Evolutionary conservation across 2,329 filamentous ascomycete species (phyloP), one percentile per base, ranked within the genome.

Genomic region (Aspergillus luchuensis): DNA sequence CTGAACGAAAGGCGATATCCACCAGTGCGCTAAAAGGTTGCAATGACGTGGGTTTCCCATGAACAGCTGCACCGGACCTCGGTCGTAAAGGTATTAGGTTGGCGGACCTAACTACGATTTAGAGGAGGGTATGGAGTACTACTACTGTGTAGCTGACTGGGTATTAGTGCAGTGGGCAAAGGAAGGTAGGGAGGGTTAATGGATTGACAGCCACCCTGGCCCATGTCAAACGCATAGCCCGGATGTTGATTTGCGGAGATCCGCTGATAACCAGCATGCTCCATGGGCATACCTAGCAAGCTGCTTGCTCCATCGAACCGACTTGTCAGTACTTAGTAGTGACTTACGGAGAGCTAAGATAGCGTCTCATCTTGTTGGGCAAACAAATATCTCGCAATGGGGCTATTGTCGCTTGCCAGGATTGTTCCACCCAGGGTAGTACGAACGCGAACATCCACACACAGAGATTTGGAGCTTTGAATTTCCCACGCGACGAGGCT

Each of bases 31-130:
- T 49, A 30, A 36, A 19, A 15, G 45, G 45, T 50, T 38, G 30
- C 30, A 28, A 28, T 52, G 28, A 57, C 55, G 50, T 54, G 50
- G 57, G 41, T 30, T 52, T 30, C 13, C 49, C 50, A 41, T 49
- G 17, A 50, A 50, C 28, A 48, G n/a, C 48, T 38, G 28, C 43
- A 21, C 52, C 56, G 52, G 60, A 62, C 60, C 52, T 59, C 60
- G 52, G 60, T 39, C 47, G 25, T 21, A 39, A 49, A 50, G 7
- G n/a, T n/a, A 33, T 28, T 50, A 33, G 47, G 47, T 17, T 50
- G 25, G 30, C 25, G 47, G 47, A 28, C 25, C 25, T 33, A 11
- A 17, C 17, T 17, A 45, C 17, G 51, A 41, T 21, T 17, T 23
- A 28, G 13, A 39, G 33, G 19, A 54, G 38, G 47, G 21, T 19